phyloP scores from a whole-genome alignment of 176 grass and related monocot species.

The Alopecurus myosuroides region DNA sequence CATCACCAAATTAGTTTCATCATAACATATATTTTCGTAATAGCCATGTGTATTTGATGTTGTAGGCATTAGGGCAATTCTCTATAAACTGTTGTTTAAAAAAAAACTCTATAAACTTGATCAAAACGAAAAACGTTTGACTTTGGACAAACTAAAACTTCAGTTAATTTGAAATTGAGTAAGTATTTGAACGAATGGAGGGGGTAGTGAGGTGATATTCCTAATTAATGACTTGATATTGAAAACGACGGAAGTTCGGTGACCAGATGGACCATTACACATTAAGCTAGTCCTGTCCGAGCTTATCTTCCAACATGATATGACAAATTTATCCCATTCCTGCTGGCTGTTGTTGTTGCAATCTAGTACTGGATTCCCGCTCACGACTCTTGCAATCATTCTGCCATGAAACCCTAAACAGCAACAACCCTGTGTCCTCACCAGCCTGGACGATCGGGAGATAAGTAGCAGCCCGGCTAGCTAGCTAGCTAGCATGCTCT shows the following conservation, averaged over 20 bases:
- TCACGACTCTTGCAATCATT: slow-evolving; percentile 17
- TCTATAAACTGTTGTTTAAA: too few species aligned
- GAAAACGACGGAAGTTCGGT: background rate
- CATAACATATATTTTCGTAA: too few species aligned
- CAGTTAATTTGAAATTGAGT: background rate
- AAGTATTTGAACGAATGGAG: background rate
- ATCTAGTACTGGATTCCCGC: slow-evolving; percentile 23
- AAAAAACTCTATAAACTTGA: background rate
- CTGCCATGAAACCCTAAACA: slow-evolving; percentile 6
- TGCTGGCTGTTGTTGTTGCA: slow-evolving; percentile 12
- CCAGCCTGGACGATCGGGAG: background rate
- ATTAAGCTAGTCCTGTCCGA: background rate
- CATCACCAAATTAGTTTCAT: too few species aligned
- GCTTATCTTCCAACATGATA: slow-evolving; percentile 7
- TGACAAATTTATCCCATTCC: background rate
- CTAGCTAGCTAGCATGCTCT: slow-evolving; percentile 15
- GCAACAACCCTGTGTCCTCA: background rate
- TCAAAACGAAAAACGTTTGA: background rate
- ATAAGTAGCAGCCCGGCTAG: background rate
- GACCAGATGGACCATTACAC: background rate
- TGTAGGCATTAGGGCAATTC: background rate
- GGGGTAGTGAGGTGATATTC: background rate
- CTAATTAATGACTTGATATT: background rate
- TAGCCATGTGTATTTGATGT: background rate
- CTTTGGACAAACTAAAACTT: background rate